These are phyloP conservation scores for Xylaria sp. DNA, from an alignment of 2,329 filamentous ascomycete genomes.

Conservation along the genomic window DNA sequence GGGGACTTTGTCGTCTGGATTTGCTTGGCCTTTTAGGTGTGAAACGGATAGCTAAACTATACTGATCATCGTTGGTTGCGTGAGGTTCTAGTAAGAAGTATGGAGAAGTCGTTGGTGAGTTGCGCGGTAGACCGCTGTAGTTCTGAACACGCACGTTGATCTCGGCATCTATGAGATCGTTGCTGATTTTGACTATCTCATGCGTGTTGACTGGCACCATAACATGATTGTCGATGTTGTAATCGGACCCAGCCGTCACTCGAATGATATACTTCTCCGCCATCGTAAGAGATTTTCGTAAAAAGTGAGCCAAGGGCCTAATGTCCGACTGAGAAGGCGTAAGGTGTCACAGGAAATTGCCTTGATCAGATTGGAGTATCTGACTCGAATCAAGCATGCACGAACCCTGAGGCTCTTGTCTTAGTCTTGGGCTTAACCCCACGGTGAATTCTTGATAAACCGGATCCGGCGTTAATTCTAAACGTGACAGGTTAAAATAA, in stretches of 20 bases:
- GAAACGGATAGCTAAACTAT: slow-evolving; percentile 84
- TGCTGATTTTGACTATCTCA: slow-evolving; percentile 69
- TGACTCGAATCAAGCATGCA: background rate
- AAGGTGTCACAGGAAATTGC: background rate
- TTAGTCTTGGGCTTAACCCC: background rate
- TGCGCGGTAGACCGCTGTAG: slow-evolving; percentile 74
- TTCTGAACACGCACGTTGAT: slow-evolving; percentile 78
- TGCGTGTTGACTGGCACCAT: slow-evolving; percentile 79
- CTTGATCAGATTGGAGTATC: background rate
- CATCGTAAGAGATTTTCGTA: slow-evolving; percentile 53
- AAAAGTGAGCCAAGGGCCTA: background rate
- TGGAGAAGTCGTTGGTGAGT: slow-evolving; percentile 73
- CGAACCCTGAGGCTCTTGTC: background rate
- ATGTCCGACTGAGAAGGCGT: background rate
- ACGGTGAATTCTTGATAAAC: background rate
- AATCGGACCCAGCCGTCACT: slow-evolving; percentile 82
- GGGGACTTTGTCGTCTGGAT: slow-evolving; percentile 27
- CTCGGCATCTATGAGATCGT: slow-evolving; percentile 70
- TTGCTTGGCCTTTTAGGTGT: slow-evolving; percentile 66
- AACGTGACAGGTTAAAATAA: background rate
- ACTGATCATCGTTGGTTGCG: slow-evolving; percentile 75
- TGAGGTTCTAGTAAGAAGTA: slow-evolving; percentile 83
- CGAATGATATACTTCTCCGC: slow-evolving; percentile 80
- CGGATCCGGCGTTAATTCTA: background rate
- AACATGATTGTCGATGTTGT: slow-evolving; percentile 77